A percentile compares a stretch with the other conserved stretches of the same genome.
Evolutionary conservation across 495 filamentous ascomycete species (phyloP).

Genomic region (Aspergillus nanangensis): DNA sequence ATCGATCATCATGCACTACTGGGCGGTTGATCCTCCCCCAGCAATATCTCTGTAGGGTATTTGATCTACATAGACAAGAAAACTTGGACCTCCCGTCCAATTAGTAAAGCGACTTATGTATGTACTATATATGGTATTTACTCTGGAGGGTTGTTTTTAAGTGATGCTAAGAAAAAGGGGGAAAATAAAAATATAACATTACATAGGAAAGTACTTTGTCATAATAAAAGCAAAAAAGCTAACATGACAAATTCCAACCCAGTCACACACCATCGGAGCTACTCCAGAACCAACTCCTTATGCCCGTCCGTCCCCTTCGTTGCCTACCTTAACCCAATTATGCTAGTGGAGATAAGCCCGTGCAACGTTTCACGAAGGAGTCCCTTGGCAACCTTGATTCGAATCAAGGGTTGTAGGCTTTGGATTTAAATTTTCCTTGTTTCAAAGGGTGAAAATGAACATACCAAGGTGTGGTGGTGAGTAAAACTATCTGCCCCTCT

Average conservation of each 20-base stretch:
- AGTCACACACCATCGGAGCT: too few relatives aligned
- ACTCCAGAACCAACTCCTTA: too few relatives aligned
- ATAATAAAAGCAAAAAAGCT: neutral
- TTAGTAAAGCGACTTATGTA: neutral
- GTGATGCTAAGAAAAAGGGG: neutral
- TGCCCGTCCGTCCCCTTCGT: neutral
- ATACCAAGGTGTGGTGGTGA: neutral
- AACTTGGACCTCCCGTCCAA: neutral
- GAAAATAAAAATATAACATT: neutral
- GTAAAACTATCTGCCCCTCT: neutral
- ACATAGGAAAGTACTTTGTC: neutral
- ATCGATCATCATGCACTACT: slow-evolving; percentile 15
- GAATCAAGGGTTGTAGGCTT: slow-evolving; percentile 19
- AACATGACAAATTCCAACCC: too few relatives aligned
- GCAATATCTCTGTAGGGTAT: slow-evolving; percentile 14
- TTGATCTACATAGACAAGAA: slow-evolving; percentile 10
- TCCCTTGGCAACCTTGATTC: slow-evolving; percentile 10
- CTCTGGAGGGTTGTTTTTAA: too few relatives aligned
- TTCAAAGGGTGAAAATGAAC: neutral
- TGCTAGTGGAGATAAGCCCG: slow-evolving; percentile 45
- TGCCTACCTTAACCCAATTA: slow-evolving; percentile 25
- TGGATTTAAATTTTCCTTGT: too few relatives aligned
- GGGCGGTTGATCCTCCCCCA: slow-evolving; percentile 9
- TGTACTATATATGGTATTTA: neutral
- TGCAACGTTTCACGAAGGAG: slow-evolving; percentile 38